Base-by-base conservation (phyloP, 2,329 filamentous ascomycete genomes). In the Trichoderma sp. region DNA sequence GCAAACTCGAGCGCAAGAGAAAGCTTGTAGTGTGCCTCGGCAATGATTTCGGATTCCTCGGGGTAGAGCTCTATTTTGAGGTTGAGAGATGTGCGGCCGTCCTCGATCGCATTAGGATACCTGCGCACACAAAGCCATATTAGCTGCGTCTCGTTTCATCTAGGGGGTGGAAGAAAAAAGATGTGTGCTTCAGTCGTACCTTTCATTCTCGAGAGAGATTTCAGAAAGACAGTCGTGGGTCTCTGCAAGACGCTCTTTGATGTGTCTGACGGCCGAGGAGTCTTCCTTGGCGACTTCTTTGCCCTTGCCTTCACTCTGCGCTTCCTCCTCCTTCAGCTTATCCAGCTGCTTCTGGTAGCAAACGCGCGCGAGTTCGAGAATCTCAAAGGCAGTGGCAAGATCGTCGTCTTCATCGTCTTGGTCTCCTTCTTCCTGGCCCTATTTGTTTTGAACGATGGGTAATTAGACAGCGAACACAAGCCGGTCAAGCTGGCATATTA, bases 181-280 rank as follows among this genome's bases (percentile, higher is more conserved):
- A 32, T 17, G 67, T 60, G 58, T n/a, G 15, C 19, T 19, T 48
- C 8, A 19, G 52, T 70, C 78, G 69, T 80, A 89, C 82, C 91
- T 90, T 80, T 98, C 95, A 73, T 95, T 97, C 81, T 99, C 95
- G 32, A 99, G 84, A n/a, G 92, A 96, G 70, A 99, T 97, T 80
- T 99, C 95, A 10, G 94, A 92, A 70, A 98, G 91, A 67, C 97
- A 86, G 77, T 97, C 94, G 77, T 97, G 93, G 9, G 93, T 97
- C 76, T 99, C 95, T 69, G 93, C 93, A 37, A 98, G 86, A 67
- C 93, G 89, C 79, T 97, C 92, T 79, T 93, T 94, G 75, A 94
- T 84, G 69, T 91, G 88, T 71, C 84, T 80, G 52, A 83, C 71
- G 2, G 77, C 73, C 48, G 80, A 79, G 8, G 78, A 79, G 63